Evolutionary conservation across 2,329 filamentous ascomycete species (phyloP).

Genomic region (Colletotrichum siamense): DNA sequence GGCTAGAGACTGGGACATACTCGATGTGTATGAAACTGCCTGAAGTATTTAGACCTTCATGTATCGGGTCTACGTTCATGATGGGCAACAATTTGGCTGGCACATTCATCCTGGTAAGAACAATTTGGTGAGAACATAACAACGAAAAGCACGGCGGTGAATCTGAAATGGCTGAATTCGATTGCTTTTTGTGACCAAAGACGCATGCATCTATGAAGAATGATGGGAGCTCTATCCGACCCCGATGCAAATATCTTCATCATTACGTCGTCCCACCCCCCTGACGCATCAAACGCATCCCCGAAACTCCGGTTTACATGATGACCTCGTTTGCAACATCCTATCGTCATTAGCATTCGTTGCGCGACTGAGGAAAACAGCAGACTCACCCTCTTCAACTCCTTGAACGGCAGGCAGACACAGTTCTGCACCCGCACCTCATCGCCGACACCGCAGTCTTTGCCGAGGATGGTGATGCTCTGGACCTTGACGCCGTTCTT

Average conservation of each 20-base stretch:
- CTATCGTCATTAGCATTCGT: slow-evolving; percentile 48
- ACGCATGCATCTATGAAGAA: slow-evolving; percentile 21
- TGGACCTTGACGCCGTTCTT: slow-evolving; percentile 99
- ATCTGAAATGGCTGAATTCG: slow-evolving; percentile 14
- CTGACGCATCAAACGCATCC: neutral
- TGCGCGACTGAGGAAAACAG: neutral
- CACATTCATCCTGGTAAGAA: neutral
- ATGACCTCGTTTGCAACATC: slow-evolving; percentile 89
- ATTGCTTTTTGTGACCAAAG: slow-evolving; percentile 22
- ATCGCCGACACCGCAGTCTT: slow-evolving; percentile 93
- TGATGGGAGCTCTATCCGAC: slow-evolving; percentile 11
- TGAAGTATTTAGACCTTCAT: neutral
- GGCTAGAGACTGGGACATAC: neutral
- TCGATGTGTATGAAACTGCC: neutral
- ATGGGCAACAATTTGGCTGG: neutral
- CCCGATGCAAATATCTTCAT: slow-evolving; percentile 13
- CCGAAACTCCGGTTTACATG: slow-evolving; percentile 66
- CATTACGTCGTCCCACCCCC: slow-evolving; percentile 11
- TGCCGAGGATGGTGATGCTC: slow-evolving; percentile 95
- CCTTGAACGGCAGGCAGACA: slow-evolving; percentile 96
- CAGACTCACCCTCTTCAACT: slow-evolving; percentile 85
- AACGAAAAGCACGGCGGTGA: neutral
- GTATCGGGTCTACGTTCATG: neutral
- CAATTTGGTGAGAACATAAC: neutral
- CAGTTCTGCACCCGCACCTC: slow-evolving; percentile 98